A percentile compares a stretch with the other conserved stretches of the same genome.
These are phyloP conservation scores for Dillenia suffruticosa DNA, from an alignment of 164 flowering plant genomes.

Conservation along the genomic window DNA sequence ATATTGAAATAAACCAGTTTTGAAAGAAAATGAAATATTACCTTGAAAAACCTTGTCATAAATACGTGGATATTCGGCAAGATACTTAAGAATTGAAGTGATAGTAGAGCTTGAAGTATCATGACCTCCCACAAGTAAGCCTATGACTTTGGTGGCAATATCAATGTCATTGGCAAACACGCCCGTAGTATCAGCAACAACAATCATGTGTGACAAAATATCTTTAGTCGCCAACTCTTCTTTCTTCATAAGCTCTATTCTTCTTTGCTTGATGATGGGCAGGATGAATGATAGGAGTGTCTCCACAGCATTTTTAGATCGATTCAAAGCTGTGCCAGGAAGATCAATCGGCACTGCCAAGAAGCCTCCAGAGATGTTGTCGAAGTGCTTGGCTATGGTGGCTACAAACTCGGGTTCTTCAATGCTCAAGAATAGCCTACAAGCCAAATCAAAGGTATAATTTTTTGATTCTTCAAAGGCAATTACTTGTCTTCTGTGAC, in stretches of 20 bases:
- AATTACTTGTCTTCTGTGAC: conserved; percentile 2
- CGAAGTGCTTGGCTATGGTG: conserved; percentile 25
- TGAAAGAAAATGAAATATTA: conserved; percentile 1
- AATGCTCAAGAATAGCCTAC: conserved; percentile 27
- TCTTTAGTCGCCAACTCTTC: conserved; percentile 32
- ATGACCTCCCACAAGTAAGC: conserved; percentile 50
- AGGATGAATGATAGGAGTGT: conserved; percentile 27
- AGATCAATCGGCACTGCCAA: conserved; percentile 39
- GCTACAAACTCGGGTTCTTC: conserved; percentile 32
- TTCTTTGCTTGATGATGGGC: conserved; percentile 32
- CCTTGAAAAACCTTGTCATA: conserved; percentile 36
- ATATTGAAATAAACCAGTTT: too few species aligned
- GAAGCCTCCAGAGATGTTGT: conserved; percentile 26
- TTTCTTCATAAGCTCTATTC: conserved; percentile 23
- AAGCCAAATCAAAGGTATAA: conserved; percentile 37
- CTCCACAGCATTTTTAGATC: conserved; percentile 31
- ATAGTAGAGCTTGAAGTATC: conserved; percentile 50
- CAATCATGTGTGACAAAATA: conserved; percentile 42
- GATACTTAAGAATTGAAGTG: conserved; percentile 42
- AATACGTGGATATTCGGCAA: conserved; percentile 41
- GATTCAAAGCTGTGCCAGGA: conserved; percentile 45
- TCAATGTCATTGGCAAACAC: conserved; percentile 38
- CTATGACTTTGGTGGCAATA: conserved; percentile 50
- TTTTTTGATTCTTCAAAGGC: conserved; percentile 20
- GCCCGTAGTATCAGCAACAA: conserved; percentile 29